Base-by-base conservation (phyloP, 768 basidiomycete species). In the Ephemerocybe angulata region DNA sequence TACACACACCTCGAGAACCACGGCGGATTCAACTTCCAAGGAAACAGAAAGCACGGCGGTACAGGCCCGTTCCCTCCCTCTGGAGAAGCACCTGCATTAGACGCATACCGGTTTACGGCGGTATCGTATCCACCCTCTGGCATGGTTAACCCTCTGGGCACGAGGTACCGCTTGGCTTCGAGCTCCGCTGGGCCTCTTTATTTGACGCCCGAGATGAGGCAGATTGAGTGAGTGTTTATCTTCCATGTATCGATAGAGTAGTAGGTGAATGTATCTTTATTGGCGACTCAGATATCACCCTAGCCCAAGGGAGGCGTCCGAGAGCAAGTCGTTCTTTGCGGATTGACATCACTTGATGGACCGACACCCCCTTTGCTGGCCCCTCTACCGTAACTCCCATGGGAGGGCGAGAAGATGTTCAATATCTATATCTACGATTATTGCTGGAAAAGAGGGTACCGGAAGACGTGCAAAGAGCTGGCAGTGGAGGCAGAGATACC, bases 391-490 rank as follows among this genome's bases (percentile, higher is more conserved):
- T n/a, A n/a, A n/a, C n/a, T n/a, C n/a, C n/a, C n/a, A n/a, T n/a
- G n/a, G n/a, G n/a, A n/a, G n/a, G n/a, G n/a, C n/a, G n/a, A n/a
- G n/a, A n/a, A n/a, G n/a, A n/a, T n/a, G 89, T 91, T 91, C 69
- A 90, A 91, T 72, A 89, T 91, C 66, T 92, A 92, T 72, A 91
- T 92, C 60, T 80, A 87, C 65, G 90, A 92, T 72, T 92, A 92
- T 64, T 91, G 90, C 72, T 71, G 66, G 63, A 92, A 92, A 70
- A 85, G 88, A 50, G 90, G 89, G 52, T 92, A 84, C 61, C 72
- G 68, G 62, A 88, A 85, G 66, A 89, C 90, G 1, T 88, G 88
- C 11, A 73, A 68, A 30, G 83, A 89, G 63, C 80, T 92, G 42
- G 70, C 82, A 60, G 40, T 41, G 13, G 90, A 92, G 64, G 88